phyloP scores from a whole-genome alignment of 306 rosid species.

The Arachis hypogaea region DNA sequence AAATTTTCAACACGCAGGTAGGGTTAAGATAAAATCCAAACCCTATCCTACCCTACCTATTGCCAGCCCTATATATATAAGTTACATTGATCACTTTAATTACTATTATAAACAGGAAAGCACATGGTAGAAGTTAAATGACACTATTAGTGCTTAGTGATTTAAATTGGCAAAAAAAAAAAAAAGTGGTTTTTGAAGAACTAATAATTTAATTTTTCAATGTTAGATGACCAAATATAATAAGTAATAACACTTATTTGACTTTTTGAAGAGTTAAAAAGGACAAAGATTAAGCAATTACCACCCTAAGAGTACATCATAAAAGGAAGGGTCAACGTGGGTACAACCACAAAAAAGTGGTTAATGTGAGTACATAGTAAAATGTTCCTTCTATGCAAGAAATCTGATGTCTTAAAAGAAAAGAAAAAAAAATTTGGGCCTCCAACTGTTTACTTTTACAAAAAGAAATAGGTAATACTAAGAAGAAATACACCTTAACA shows the following conservation, averaged over 20 bases:
- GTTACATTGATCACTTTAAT: too few species aligned
- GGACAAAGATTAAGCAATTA: background rate
- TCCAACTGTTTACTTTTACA: constrained; percentile 39
- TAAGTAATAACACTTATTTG: background rate
- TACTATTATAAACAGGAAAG: background rate
- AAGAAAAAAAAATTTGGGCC: constrained; percentile 15
- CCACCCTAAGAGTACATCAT: background rate
- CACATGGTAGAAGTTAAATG: background rate
- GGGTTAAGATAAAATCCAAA: too few species aligned
- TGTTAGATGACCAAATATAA: constrained; percentile 34
- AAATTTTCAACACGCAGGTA: too few species aligned
- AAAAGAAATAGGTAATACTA: constrained; percentile 9
- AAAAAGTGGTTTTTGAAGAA: background rate
- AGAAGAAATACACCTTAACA: background rate
- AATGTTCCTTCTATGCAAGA: constrained; percentile 2
- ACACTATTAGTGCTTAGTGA: background rate
- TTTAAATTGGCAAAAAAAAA: background rate
- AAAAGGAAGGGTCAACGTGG: constrained; percentile 39
- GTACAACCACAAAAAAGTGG: constrained; percentile 22
- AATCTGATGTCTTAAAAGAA: background rate
- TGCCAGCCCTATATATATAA: too few species aligned
- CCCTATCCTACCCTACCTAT: too few species aligned
- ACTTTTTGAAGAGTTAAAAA: constrained; percentile 1
- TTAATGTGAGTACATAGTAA: background rate
- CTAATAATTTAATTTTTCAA: background rate